Evolutionary conservation across 768 basidiomycete genomes (phyloP), one percentile per base, ranked within the genome.

Genomic region (Trametes sanguinea): DNA sequence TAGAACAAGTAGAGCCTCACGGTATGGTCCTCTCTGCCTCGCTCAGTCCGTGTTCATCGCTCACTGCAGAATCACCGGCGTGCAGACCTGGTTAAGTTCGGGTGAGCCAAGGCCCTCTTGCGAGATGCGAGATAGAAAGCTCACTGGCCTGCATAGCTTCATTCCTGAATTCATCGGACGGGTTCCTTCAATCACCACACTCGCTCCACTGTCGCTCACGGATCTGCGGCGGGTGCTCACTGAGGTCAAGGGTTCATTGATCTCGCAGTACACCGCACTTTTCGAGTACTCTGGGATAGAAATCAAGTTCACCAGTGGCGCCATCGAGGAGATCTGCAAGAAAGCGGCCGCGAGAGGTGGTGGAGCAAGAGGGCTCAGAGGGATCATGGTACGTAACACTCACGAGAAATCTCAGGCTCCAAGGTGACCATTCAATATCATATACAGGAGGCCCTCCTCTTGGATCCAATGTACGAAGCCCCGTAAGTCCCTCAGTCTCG

Each of bases 81-180:
- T 22, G 13, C 68, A 85, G 94, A 98, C 77, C 82, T 98, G 9
- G 83, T 90, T 3, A 85, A 88, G 81, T 97, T 89, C 64, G 95
- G 95, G 83, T 89, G 74, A 64, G 65, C 11, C 11, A 10, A 13
- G 9, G 22, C 45, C 2, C 4, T 22, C 45, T 10, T 46, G 9
- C 6, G 22, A 22, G 22, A 22, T 22, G 22, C 22, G 22, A 22
- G 22, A 22, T 22, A 22, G 22, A 22, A 22, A 22, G 22, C 22
- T 22, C 16, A 9, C 45, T 4, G 45, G 39, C 13, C 45, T 46
- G n/a, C 5, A 46, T 22, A 90, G 91, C 3, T 91, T 97, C 65
- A 98, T 98, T 60, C 95, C 95, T 27, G 95, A 98, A 76, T 98
- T 98, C 68, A 83, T 96, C 53, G 94, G 92, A 16, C 90, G 96